phyloP scores from a whole-genome alignment of 306 rosid species.

The Abrus pulchellus region DNA sequence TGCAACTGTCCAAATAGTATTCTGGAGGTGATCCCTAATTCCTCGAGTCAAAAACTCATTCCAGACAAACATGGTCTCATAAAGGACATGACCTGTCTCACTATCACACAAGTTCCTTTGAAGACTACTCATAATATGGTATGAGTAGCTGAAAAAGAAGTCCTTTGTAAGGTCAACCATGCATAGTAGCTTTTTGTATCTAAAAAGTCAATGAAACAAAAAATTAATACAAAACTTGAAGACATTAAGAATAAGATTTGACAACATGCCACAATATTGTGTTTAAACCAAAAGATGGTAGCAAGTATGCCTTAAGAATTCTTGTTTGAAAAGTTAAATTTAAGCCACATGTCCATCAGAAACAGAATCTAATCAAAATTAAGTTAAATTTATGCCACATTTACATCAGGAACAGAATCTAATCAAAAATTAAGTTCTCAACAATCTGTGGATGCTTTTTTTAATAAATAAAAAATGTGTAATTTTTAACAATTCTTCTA shows the following conservation, averaged over 20 bases:
- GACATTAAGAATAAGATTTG: conserved; percentile 10
- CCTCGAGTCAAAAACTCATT: conserved; percentile 88
- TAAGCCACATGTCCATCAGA: conserved; percentile 10
- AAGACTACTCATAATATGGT: conserved; percentile 82
- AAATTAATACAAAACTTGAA: conserved; percentile 39
- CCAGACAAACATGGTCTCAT: conserved; percentile 92
- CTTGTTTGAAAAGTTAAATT: neutral
- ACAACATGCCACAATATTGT: neutral
- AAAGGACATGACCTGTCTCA: conserved; percentile 65
- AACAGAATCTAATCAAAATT: conserved; percentile 10
- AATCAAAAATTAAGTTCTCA: conserved; percentile 15
- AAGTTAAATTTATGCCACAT: conserved; percentile 2
- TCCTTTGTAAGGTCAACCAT: conserved; percentile 92
- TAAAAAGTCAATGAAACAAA: conserved; percentile 46
- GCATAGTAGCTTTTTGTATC: conserved; percentile 94
- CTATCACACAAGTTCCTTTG: conserved; percentile 76
- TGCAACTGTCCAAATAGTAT: conserved; percentile 92
- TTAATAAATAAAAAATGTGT: conserved; percentile 15
- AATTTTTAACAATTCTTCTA: neutral
- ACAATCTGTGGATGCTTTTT: neutral
- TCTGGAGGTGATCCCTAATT: conserved; percentile 71
- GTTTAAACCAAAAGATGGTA: conserved; percentile 11
- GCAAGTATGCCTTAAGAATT: conserved; percentile 32
- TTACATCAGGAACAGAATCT: conserved; percentile 29
- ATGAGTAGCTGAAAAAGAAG: conserved; percentile 96